phyloP scores from a whole-genome alignment of 1,284 basidiomycete genomes.

The Puccinia brachypodii region DNA sequence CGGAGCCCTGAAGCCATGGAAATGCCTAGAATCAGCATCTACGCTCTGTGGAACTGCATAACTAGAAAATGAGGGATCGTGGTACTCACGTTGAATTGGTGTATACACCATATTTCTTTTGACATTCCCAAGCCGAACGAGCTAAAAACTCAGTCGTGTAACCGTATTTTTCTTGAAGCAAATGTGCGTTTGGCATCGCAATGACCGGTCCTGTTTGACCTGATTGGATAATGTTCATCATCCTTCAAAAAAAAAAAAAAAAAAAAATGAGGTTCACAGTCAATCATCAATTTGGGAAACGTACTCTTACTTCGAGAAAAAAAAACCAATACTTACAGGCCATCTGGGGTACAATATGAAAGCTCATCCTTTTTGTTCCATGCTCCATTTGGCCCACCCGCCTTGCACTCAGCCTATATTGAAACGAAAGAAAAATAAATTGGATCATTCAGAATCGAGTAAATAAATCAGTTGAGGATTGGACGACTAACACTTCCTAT shows the following conservation, averaged over 20 bases:
- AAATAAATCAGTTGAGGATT: background rate
- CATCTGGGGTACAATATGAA: conserved; percentile 36
- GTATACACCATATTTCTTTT: conserved; percentile 47
- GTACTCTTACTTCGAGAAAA: background rate
- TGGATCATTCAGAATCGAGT: background rate
- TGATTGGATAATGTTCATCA: conserved; percentile 46
- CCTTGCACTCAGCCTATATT: conserved; percentile 22
- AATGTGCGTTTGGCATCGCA: conserved; percentile 30
- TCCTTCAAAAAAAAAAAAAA: conserved; percentile 12
- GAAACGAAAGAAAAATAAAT: background rate
- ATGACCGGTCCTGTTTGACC: conserved; percentile 1
- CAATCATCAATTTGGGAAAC: background rate
- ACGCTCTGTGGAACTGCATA: background rate
- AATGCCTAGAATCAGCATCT: background rate
- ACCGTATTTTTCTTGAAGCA: conserved; percentile 28
- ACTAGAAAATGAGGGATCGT: background rate
- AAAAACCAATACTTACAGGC: conserved; percentile 34
- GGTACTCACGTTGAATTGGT: conserved; percentile 27
- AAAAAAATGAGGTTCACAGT: background rate
- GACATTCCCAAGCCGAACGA: conserved; percentile 41
- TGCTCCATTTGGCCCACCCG: conserved; percentile 39
- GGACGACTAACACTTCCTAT: conserved; percentile 34
- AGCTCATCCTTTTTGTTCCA: conserved; percentile 20
- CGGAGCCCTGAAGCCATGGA: conserved; percentile 18
- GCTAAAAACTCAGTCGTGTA: conserved; percentile 32